Percentiles rank a stretch among this genome's conserved stretches.
These are phyloP conservation scores for Stemphylium vesicarium DNA, from an alignment of 2,329 filamentous ascomycete genomes.

Conservation along the genomic window DNA sequence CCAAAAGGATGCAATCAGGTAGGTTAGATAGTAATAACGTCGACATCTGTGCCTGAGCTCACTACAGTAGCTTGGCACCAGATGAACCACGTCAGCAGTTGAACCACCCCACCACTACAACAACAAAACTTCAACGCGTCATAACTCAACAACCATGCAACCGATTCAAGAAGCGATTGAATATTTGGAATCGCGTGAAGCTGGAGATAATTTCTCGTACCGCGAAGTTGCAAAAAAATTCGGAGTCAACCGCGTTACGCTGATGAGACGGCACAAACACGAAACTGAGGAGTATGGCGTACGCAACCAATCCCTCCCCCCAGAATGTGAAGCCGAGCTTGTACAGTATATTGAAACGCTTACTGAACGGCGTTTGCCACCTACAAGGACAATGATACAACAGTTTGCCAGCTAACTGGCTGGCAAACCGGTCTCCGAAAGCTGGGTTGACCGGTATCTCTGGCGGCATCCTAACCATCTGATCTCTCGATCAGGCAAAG, in stretches of 20 bases:
- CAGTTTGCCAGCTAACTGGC: background rate
- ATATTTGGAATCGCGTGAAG: background rate
- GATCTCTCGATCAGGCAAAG: too few species aligned
- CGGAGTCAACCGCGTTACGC: background rate
- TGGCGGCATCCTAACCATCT: too few species aligned
- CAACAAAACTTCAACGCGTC: too few species aligned
- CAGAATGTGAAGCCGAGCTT: background rate
- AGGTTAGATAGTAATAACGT: too few species aligned
- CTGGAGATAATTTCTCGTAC: background rate
- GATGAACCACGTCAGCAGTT: too few species aligned
- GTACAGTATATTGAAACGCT: background rate
- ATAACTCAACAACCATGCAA: background rate
- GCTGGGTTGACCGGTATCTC: background rate
- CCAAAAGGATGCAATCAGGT: too few species aligned
- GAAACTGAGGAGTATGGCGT: too few species aligned
- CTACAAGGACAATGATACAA: background rate
- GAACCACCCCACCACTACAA: too few species aligned
- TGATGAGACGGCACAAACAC: background rate
- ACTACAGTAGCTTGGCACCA: too few species aligned
- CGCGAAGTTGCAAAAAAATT: background rate
- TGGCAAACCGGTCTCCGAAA: background rate
- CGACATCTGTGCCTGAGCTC: too few species aligned
- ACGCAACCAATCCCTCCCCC: background rate
- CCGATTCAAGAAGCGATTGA: background rate
- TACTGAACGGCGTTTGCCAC: background rate